A percentile compares a stretch with the other conserved stretches of the same genome.
Conservation (phyloP, 768 basidiomycete species). For the Pleurotus ostreatus region DNA sequence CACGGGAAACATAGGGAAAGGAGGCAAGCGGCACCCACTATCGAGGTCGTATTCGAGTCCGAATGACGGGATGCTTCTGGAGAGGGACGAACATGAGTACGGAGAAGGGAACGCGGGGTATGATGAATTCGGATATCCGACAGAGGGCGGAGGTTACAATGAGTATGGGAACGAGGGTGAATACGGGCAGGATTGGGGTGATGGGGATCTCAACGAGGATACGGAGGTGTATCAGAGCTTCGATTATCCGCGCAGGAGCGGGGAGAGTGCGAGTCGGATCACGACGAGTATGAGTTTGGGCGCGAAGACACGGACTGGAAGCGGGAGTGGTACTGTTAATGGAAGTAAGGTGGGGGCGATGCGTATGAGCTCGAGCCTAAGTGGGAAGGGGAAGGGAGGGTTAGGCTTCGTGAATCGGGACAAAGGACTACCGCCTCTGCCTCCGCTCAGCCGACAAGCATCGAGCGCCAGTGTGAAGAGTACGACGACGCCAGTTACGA, state of each 20-base stretch:
- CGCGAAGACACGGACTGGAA: too few species aligned
- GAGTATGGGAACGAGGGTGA: too few species aligned
- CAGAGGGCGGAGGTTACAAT: not conserved
- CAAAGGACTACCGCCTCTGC: conserved; percentile 32
- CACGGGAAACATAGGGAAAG: not conserved
- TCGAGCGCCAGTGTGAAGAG: not conserved
- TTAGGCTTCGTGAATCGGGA: conserved; percentile 22
- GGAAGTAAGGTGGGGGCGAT: too few species aligned
- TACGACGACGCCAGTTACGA: not conserved
- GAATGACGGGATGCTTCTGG: conserved; percentile 6
- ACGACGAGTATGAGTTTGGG: too few species aligned
- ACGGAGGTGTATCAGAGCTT: conserved; percentile 4
- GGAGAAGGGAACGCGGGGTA: not conserved
- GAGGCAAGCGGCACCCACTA: conserved; percentile 21
- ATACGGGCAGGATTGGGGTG: not conserved
- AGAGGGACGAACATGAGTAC: not conserved
- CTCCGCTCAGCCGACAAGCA: conserved; percentile 15
- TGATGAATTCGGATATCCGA: not conserved
- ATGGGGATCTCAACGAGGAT: not conserved
- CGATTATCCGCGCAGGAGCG: not conserved
- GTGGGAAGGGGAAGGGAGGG: not conserved
- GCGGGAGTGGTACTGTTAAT: too few species aligned
- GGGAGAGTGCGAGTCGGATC: not conserved
- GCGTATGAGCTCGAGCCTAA: too few species aligned
- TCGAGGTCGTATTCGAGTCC: conserved; percentile 23